A percentile compares a stretch with the other conserved stretches of the same genome.
phyloP scores from a whole-genome alignment of 768 basidiomycete species.

The Crepidotus variabilis region DNA sequence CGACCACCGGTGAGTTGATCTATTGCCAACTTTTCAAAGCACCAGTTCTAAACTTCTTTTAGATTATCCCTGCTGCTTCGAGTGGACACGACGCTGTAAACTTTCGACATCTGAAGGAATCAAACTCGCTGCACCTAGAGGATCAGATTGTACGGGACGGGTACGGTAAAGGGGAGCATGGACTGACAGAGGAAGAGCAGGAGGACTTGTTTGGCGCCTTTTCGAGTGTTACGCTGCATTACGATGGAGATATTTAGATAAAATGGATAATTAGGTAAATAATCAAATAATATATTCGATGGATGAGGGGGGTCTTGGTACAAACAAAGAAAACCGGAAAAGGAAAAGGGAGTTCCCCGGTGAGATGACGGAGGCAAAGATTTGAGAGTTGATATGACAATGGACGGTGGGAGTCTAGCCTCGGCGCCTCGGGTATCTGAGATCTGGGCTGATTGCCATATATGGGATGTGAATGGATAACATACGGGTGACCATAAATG shows the following conservation, averaged over 20 bases:
- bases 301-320: conserved; percentile 5
- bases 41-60: conserved; percentile 14
- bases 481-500: conserved; percentile 15
- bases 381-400: conserved; percentile 21
- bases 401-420: conserved; percentile 20
- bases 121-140: conserved; percentile 87
- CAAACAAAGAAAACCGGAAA: conserved; percentile 1
- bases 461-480: conserved; percentile 5
- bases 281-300: conserved; percentile 3
- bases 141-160: conserved; percentile 40
- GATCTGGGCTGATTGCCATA: conserved; percentile 16
- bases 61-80: conserved; percentile 81
- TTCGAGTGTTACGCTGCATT: conserved; percentile 84
- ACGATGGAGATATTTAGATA: conserved; percentile 60
- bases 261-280: conserved; percentile 4
- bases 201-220: conserved; percentile 83
- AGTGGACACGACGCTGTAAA: conserved; percentile 83
- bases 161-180: conserved; percentile 6
- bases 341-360: conserved; percentile 3
- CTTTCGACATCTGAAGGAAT: conserved; percentile 89
- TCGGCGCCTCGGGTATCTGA: conserved; percentile 41
- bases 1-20: conserved; percentile 80
- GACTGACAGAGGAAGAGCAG: conserved; percentile 38
- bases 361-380: conserved; percentile 21
- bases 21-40: background rate